A percentile compares a stretch with the other conserved stretches of the same genome.
phyloP scores from a whole-genome alignment of 2,329 filamentous ascomycete species.

The Colletotrichum filicis region DNA sequence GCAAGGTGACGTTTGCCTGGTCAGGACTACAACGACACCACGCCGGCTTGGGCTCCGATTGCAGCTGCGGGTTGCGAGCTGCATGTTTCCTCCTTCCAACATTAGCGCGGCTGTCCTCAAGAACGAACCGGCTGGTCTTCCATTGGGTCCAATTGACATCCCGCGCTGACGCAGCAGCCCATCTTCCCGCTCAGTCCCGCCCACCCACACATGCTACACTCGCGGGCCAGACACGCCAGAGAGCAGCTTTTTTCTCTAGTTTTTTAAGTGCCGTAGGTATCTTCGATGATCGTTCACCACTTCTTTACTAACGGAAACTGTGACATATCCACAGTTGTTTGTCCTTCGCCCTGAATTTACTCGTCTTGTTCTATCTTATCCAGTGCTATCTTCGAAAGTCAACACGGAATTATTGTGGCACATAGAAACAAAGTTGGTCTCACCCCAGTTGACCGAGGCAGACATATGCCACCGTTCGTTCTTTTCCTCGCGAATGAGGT shows the following conservation, averaged over 20 bases:
- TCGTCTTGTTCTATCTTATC: not conserved
- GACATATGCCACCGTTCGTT: not conserved
- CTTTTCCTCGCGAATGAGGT: not conserved
- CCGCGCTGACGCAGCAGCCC: conserved; percentile 20
- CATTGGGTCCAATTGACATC: conserved; percentile 19
- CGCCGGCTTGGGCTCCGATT: conserved; percentile 10
- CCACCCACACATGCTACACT: not conserved
- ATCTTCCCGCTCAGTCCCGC: conserved; percentile 11
- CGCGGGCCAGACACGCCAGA: not conserved
- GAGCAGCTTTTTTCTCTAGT: not conserved
- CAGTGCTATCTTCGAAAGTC: not conserved
- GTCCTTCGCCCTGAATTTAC: too few relatives aligned
- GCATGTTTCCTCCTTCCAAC: conserved; percentile 28
- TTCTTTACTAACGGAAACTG: too few relatives aligned
- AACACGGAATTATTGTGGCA: not conserved
- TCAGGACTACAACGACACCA: not conserved
- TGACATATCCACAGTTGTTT: too few relatives aligned
- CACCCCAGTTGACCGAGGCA: not conserved
- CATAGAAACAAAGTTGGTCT: not conserved
- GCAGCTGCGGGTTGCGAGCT: conserved; percentile 26
- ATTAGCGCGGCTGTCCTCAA: conserved; percentile 31
- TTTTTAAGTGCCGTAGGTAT: not conserved
- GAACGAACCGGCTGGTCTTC: conserved; percentile 28
- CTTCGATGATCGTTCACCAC: too few relatives aligned
- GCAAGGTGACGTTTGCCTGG: conserved; percentile 28